phyloP scores from a whole-genome alignment of 192 early-diverging fungal species.

The Backusella westeae region DNA sequence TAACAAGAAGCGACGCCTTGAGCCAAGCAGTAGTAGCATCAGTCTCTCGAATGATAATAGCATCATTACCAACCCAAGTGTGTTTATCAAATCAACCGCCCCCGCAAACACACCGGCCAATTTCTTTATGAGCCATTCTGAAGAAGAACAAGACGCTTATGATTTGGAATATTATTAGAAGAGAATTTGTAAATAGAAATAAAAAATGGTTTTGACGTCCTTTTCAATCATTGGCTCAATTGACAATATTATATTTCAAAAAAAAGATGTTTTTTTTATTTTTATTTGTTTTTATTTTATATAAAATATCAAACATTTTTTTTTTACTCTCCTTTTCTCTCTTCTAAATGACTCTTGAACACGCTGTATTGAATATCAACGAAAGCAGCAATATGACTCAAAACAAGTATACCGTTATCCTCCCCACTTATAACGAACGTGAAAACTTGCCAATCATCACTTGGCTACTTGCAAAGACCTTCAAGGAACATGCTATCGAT shows the following conservation, averaged over 20 bases:
- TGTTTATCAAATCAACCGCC: neutral
- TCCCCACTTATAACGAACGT: slow-evolving; percentile 99
- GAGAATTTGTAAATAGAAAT: neutral
- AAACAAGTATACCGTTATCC: slow-evolving; percentile 87
- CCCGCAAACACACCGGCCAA: slow-evolving; percentile 5
- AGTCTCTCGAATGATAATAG: neutral
- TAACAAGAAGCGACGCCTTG: neutral
- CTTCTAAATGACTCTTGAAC: slow-evolving; percentile 27
- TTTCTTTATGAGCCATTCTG: neutral
- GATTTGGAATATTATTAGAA: neutral
- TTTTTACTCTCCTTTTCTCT: neutral
- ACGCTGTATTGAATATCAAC: slow-evolving; percentile 32
- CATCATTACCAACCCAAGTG: neutral
- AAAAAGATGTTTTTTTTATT: neutral
- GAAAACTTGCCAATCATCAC: slow-evolving; percentile 95
- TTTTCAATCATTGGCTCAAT: neutral
- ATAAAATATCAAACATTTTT: slow-evolving; percentile 4
- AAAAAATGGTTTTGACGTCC: neutral
- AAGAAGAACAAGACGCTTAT: neutral
- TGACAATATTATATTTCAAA: neutral
- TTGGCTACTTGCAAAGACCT: slow-evolving; percentile 89
- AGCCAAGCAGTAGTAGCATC: neutral
- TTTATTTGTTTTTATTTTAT: neutral
- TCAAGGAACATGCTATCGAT: slow-evolving; percentile 79
- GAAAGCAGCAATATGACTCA: slow-evolving; percentile 23